Base-by-base conservation (phyloP, 768 basidiomycete species). In the Boletus coccyginus region DNA sequence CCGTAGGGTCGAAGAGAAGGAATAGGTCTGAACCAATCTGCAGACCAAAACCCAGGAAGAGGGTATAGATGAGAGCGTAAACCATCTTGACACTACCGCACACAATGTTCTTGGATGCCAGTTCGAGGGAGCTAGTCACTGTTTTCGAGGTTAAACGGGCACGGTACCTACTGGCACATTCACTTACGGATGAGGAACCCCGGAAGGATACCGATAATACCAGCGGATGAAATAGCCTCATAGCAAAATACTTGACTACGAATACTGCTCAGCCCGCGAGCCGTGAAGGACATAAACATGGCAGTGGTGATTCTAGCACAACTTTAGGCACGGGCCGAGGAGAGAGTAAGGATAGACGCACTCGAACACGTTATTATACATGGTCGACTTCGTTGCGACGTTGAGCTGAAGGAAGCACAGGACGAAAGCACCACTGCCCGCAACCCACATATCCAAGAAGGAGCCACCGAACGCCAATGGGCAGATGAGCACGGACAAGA, bases 361-460 rank as follows among this genome's bases (percentile, higher is more conserved):
- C 94, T 96, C 94, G 61, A 94, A 95, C 50, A 95, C 91, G 64
- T 92, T 94, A 46, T 91, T 89, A 68, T 93, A 94, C 67, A 94
- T 77, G 0, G 86, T 77, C 65, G 86, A 92, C 71, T 87, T 89
- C 41, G 81, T 76, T 16, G 89, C 91, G 16, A 91, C 83, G 50
- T 76, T 78, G 32, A 92, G 81, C 62, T 93, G 90, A 57, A 94
- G 77, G 64, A 82, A 78, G 46, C 81, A 81, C 46, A 94, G 74
- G 47, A 88, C 66, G 44, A 86, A 82, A 0, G 89, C 92, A 21
- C 86, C 82, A 3, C 70, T 61, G 10, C 88, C 92, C 10, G 89
- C 80, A n/a, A 92, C 73, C 81, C 86, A 88, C 86, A 92, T 89
- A 70, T 95, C 94, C 52, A 92, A 64, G 68, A 87, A 87, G 32